Percentiles rank a stretch among this genome's conserved stretches.
Conservation (phyloP, 768 basidiomycete genomes). For the Austroboletus eburneus region DNA sequence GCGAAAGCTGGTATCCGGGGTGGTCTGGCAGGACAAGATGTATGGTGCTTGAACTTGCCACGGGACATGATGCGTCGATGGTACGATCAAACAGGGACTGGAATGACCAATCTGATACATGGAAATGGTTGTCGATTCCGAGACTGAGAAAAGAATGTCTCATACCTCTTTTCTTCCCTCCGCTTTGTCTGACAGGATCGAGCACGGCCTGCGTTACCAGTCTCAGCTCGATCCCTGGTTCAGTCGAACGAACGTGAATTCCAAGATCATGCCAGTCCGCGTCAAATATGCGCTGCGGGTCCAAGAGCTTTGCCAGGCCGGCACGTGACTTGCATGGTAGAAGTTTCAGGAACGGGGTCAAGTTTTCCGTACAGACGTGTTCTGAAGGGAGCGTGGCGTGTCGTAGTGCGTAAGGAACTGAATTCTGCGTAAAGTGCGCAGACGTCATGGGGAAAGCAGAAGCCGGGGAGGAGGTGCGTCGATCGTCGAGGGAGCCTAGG, state of each 20-base stretch:
- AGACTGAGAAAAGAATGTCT: not conserved
- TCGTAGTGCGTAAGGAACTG: slow-evolving; percentile 51
- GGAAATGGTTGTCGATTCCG: too few relatives aligned
- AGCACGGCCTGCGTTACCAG: slow-evolving; percentile 73
- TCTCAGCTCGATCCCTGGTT: slow-evolving; percentile 57
- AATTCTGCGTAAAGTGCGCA: slow-evolving; percentile 38
- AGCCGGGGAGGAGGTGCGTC: slow-evolving; percentile 66
- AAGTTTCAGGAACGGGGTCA: slow-evolving; percentile 93
- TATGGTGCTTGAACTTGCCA: slow-evolving; percentile 58
- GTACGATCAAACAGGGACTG: slow-evolving; percentile 60
- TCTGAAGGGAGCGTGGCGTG: slow-evolving; percentile 80
- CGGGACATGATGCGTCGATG: slow-evolving; percentile 62
- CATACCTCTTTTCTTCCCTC: slow-evolving; percentile 53
- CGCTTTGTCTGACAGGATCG: slow-evolving; percentile 63
- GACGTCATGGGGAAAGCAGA: slow-evolving; percentile 62
- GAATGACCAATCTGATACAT: slow-evolving; percentile 67
- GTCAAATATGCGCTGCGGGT: slow-evolving; percentile 83
- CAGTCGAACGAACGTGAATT: slow-evolving; percentile 66
- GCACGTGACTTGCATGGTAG: slow-evolving; percentile 89
- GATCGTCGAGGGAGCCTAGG: slow-evolving; percentile 70
- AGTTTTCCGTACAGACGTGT: slow-evolving; percentile 94
- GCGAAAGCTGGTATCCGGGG: slow-evolving; percentile 43
- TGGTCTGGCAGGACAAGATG: slow-evolving; percentile 44
- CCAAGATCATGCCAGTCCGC: slow-evolving; percentile 90
- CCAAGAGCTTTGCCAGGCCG: slow-evolving; percentile 77